Evolutionary conservation across 108 stramenopile genomes (phyloP), one percentile per base, ranked within the genome.

Genomic region (Fistulifera pelliculosa): DNA sequence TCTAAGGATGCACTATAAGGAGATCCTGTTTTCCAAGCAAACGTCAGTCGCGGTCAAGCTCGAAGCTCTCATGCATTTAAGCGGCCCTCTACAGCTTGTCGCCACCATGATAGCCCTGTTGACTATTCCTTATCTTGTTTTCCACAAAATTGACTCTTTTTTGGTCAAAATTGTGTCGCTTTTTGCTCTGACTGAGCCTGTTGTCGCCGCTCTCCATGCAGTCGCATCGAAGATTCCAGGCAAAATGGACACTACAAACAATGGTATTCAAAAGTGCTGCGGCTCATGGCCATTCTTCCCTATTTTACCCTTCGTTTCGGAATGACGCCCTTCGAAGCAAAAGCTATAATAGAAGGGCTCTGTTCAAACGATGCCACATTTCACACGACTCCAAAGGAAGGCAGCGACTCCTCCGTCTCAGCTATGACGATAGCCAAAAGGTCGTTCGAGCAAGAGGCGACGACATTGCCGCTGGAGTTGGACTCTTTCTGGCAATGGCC

Each of bases 301-400:
- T 3, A 25, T 1, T 43, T 49, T 14, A 7, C 31, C 28, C 35
- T 59, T 14, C 16, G 22, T 12, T 31, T 41, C 18, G 58, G 65
- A 14, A 66, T 58, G 49, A 26, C 19, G 11, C 23, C 59, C 24
- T 66, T 52, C 23, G 58, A 66, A 27, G 52, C 45, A 0, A 11
- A 28, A n/a, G 58, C 57, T 5, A 41, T 52, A 10, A 15, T 49
- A 13, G 65, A 58, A 3, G 65, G 65, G 27, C 21, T 66, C 6
- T n/a, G 24, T 14, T 66, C 65, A 26, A 48, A 60, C 31, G 65
- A 66, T 52, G 65, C 65, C 2, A 66, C 65, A 0, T 66, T 66
- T 45, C 27, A 23, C 1, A n/a, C 27, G 38, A 66, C 58, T 0
- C 58, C 65, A 1, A 66, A 66, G 22, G 59, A 49, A 18, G 59